These are phyloP conservation scores for Yamadazyma aaseri DNA, from an alignment of 1,139 yeast genomes.

Conservation along the genomic window DNA sequence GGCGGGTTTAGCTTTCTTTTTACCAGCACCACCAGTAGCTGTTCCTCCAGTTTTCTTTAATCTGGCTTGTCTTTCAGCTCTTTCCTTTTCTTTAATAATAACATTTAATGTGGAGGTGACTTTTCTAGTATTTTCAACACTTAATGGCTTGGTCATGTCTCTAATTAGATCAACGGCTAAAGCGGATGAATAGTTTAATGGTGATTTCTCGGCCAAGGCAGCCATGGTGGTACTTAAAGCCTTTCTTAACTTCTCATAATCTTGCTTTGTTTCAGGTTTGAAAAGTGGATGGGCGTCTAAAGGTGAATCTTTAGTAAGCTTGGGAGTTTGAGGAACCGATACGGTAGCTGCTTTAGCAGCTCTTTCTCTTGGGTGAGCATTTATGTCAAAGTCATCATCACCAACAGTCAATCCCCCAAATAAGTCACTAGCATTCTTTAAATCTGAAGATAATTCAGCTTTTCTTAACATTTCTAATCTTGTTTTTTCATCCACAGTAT, in stretches of 20 bases:
- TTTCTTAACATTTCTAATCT: conserved; percentile 70
- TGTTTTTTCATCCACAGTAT: conserved; percentile 61
- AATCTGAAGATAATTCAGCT: conserved; percentile 81
- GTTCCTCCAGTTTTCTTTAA: conserved; percentile 79
- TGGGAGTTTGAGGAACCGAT: conserved; percentile 20
- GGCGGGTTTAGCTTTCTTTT: conserved; percentile 82
- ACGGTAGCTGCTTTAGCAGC: conserved; percentile 45
- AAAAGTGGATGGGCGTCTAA: conserved; percentile 74
- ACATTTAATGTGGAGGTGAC: conserved; percentile 84
- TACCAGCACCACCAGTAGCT: conserved; percentile 91
- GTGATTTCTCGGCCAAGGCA: conserved; percentile 59
- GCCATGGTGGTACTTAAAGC: conserved; percentile 68
- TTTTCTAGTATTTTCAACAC: conserved; percentile 80
- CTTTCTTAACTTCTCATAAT: conserved; percentile 81
- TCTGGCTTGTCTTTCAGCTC: conserved; percentile 83
- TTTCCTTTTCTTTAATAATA: conserved; percentile 79
- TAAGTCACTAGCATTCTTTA: conserved; percentile 89
- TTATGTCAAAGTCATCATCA: conserved; percentile 28
- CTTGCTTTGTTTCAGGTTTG: conserved; percentile 75
- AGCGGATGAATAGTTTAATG: conserved; percentile 67
- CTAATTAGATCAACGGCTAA: conserved; percentile 85
- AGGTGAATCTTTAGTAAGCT: conserved; percentile 64
- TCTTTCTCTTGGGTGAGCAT: conserved; percentile 66
- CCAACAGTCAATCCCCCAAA: conserved; percentile 83
- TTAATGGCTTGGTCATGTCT: conserved; percentile 78